A percentile compares a stretch with the other conserved stretches of the same genome.
Conservation (phyloP, 2,329 filamentous ascomycete genomes). For the Massarina eburnea region DNA sequence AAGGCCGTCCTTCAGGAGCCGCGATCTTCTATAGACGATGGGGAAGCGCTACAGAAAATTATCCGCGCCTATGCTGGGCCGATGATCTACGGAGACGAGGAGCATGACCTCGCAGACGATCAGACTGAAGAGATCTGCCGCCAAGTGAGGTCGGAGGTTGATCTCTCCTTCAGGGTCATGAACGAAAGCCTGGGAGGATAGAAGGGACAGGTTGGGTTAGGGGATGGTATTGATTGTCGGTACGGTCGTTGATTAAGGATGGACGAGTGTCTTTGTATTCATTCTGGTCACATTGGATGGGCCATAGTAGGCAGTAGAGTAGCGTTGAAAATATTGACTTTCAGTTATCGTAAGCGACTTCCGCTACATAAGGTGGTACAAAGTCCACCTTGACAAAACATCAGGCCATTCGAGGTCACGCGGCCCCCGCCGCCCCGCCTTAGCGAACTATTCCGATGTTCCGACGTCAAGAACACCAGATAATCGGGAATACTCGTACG, state of each 20-base stretch:
- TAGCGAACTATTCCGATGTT: slow-evolving; percentile 7
- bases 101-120: background rate
- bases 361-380: too few relatives aligned
- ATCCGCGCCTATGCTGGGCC: slow-evolving; percentile 20
- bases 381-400: background rate
- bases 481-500: slow-evolving; percentile 10
- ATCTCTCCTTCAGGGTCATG: slow-evolving; percentile 15
- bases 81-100: slow-evolving; percentile 9
- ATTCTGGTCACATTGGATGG: background rate
- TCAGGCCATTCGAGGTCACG: slow-evolving; percentile 16
- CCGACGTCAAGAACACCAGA: slow-evolving; percentile 5
- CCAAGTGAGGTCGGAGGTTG: slow-evolving; percentile 10
- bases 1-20: background rate
- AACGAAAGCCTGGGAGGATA: slow-evolving; percentile 20
- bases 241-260: background rate
- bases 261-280: background rate
- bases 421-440: slow-evolving; percentile 8
- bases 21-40: slow-evolving; percentile 10
- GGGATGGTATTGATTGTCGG: background rate
- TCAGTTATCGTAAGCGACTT: too few relatives aligned
- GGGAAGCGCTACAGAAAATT: slow-evolving; percentile 20
- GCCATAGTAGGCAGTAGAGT: background rate
- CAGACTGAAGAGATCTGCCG: slow-evolving; percentile 2
- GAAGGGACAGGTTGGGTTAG: background rate
- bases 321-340: background rate